phyloP scores from a whole-genome alignment of 75 land plant genomes.

The Cupressus sempervirens region DNA sequence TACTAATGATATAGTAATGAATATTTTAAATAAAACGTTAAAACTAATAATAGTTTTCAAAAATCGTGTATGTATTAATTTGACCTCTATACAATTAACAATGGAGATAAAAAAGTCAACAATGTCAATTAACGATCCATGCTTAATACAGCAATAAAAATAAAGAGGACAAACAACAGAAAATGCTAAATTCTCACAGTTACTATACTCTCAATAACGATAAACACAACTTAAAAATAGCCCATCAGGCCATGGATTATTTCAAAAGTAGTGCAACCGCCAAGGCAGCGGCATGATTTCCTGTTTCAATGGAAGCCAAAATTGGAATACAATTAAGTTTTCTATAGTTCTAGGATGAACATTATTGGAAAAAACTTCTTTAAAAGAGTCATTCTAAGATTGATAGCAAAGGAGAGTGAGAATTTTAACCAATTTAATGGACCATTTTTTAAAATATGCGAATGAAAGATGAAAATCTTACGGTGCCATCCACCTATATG shows the following conservation, averaged over 20 bases:
- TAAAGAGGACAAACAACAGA: not conserved
- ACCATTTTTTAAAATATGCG: not conserved
- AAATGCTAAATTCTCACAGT: not conserved
- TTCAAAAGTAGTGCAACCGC: not conserved
- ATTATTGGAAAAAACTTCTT: not conserved
- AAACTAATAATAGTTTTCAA: not conserved
- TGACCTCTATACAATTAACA: not conserved
- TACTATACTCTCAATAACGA: not conserved
- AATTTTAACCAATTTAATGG: not conserved
- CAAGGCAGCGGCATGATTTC: not conserved
- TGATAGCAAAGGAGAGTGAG: not conserved
- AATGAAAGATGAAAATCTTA: slow-evolving; percentile 15
- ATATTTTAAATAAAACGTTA: not conserved
- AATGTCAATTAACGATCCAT: not conserved
- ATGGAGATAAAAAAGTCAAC: not conserved
- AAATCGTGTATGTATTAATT: not conserved
- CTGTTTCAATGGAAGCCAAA: not conserved
- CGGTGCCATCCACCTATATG: slow-evolving; percentile 76
- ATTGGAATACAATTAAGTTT: not conserved
- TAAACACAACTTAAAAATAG: not conserved
- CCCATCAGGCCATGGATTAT: not conserved
- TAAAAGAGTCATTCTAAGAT: not conserved
- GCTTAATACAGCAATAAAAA: not conserved
- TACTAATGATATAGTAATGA: not conserved
- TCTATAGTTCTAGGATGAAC: not conserved